A percentile compares a stretch with the other conserved stretches of the same genome.
phyloP scores from a whole-genome alignment of 2,329 filamentous ascomycete species.

The Aureobasidium lini region DNA sequence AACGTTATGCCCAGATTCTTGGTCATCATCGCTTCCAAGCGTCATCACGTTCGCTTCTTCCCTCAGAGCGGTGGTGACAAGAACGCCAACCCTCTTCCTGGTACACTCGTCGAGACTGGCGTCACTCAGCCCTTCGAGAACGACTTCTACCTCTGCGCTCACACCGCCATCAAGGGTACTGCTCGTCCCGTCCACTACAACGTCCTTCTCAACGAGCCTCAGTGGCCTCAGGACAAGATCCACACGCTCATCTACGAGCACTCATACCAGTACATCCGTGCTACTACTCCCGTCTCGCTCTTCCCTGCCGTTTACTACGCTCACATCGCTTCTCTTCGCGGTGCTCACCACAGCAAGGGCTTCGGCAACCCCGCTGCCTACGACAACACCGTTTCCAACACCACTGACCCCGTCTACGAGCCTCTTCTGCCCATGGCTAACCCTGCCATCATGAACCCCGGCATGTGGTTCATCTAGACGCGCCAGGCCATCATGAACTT shows the following conservation, averaged over 20 bases:
- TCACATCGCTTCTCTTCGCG: slow-evolving; percentile 77
- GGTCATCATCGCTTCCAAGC: slow-evolving; percentile 83
- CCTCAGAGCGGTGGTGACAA: slow-evolving; percentile 59
- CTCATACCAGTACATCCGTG: slow-evolving; percentile 86
- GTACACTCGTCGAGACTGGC: slow-evolving; percentile 78
- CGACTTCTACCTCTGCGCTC: slow-evolving; percentile 71
- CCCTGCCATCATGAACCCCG: slow-evolving; percentile 31
- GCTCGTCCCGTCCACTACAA: slow-evolving; percentile 81
- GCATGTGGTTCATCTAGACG: slow-evolving; percentile 45
- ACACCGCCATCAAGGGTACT: slow-evolving; percentile 85
- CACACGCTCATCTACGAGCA: slow-evolving; percentile 91
- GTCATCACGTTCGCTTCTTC: slow-evolving; percentile 91
- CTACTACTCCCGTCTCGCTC: slow-evolving; percentile 84
- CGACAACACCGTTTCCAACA: background rate
- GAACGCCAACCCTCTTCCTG: slow-evolving; percentile 76
- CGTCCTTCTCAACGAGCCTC: slow-evolving; percentile 74
- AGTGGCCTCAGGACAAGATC: slow-evolving; percentile 58
- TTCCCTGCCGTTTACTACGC: slow-evolving; percentile 93
- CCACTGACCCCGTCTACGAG: slow-evolving; percentile 17
- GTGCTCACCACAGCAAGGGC: slow-evolving; percentile 62
- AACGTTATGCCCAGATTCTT: slow-evolving; percentile 58
- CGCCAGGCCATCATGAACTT: background rate
- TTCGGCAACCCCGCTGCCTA: slow-evolving; percentile 20
- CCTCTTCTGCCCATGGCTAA: slow-evolving; percentile 36
- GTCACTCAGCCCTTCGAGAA: slow-evolving; percentile 88